A percentile compares a stretch with the other conserved stretches of the same genome.
Conservation (phyloP, 257 asterid species). For the Prunella vulgaris region DNA sequence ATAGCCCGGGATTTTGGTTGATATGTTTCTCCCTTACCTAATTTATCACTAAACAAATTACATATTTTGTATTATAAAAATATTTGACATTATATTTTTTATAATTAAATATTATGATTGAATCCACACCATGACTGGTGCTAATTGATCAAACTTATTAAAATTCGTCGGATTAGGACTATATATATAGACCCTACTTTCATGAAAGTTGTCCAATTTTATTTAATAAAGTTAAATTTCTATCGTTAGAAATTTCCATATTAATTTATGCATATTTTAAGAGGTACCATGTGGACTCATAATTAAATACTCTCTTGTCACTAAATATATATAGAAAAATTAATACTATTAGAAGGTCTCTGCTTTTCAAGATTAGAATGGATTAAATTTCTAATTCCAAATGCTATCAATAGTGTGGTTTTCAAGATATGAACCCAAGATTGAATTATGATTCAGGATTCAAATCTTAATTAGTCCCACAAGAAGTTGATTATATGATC, state of each 20-base stretch:
- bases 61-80: background rate
- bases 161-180: background rate
- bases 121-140: background rate
- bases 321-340: no score
- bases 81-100: background rate
- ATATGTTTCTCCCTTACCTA: constrained; percentile 14
- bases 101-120: background rate
- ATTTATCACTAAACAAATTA: background rate
- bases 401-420: no score
- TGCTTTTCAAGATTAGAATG: no score
- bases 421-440: no score
- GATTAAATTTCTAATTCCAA: no score
- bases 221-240: background rate
- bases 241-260: background rate
- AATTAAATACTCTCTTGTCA: background rate
- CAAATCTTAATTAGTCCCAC: no score
- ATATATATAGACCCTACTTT: background rate
- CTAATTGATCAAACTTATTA: background rate
- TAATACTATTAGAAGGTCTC: no score
- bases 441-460: no score
- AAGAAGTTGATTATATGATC: no score
- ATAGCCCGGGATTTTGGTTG: constrained; percentile 24
- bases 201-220: background rate
- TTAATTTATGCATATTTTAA: background rate
- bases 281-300: background rate